Conservation (phyloP, 1,284 basidiomycete genomes). For the Dichomitus squalens region DNA sequence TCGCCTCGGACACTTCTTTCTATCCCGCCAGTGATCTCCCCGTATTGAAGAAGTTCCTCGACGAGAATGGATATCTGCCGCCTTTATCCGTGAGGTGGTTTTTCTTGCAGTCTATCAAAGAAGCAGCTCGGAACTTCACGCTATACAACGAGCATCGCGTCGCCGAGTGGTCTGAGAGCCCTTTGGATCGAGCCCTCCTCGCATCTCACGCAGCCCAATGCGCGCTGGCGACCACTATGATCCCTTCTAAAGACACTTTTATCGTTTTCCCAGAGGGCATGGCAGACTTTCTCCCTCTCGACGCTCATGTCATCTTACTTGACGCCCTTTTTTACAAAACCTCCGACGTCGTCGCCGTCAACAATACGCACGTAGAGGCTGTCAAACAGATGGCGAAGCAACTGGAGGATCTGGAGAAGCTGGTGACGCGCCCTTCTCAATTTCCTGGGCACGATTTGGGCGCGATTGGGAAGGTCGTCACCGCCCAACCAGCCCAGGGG, state of each 20-base stretch:
- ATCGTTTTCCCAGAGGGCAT: not conserved
- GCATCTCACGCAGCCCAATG: constrained; percentile 8
- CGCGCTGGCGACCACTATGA: not conserved
- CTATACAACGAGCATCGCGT: not conserved
- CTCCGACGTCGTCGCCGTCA: not conserved
- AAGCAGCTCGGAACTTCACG: not conserved
- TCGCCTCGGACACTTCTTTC: not conserved
- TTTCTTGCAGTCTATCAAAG: not conserved
- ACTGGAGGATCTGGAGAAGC: not conserved
- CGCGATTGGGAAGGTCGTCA: not conserved
- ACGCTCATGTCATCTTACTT: constrained; percentile 4
- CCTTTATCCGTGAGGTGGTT: not conserved
- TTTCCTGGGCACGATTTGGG: not conserved
- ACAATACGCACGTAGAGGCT: not conserved
- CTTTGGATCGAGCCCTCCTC: not conserved
- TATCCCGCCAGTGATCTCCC: not conserved
- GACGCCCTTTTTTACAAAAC: constrained; percentile 4
- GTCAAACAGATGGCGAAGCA: not conserved
- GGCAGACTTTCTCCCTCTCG: constrained; percentile 1
- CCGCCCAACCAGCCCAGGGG: not conserved
- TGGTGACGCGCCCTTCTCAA: constrained; percentile 1
- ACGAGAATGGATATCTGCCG: not conserved
- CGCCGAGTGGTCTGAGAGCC: not conserved
- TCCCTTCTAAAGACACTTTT: not conserved
- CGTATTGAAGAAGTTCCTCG: not conserved